These are phyloP conservation scores for Aristolochia contorta DNA, from an alignment of 164 flowering plant genomes.

Conservation along the genomic window DNA sequence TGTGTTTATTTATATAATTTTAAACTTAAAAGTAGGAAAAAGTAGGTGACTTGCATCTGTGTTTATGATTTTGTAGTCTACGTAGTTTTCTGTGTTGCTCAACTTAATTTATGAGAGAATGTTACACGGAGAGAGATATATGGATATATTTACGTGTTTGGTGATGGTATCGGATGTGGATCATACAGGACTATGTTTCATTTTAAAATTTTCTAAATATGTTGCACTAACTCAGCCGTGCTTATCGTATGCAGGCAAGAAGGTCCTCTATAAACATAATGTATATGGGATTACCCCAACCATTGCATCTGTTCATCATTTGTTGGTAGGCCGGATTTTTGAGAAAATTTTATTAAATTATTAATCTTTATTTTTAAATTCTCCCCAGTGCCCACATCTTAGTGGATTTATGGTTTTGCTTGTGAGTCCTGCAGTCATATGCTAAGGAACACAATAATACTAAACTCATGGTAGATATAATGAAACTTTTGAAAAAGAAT, in stretches of 20 bases:
- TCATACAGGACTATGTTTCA: neutral
- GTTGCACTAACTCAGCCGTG: neutral
- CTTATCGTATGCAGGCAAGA: conserved; percentile 48
- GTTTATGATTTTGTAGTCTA: neutral
- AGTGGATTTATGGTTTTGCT: neutral
- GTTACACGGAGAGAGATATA: neutral
- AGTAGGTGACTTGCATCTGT: neutral
- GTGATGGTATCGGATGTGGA: neutral
- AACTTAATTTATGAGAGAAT: neutral
- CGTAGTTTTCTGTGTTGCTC: neutral
- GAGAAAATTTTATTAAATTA: neutral
- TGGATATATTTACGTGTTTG: neutral
- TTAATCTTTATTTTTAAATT: neutral
- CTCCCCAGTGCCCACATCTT: neutral
- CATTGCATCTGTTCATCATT: conserved; percentile 59
- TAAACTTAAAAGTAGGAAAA: neutral
- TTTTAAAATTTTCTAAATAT: neutral
- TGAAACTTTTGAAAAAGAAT: conserved; percentile 66
- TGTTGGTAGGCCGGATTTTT: conserved; percentile 44
- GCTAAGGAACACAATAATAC: conserved; percentile 71
- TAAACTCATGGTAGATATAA: conserved; percentile 55
- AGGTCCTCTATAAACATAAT: conserved; percentile 66
- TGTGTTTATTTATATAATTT: neutral
- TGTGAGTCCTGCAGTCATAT: conserved; percentile 36
- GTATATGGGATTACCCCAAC: conserved; percentile 71